These are phyloP conservation scores for Saccharomycopsis selenospora DNA, from an alignment of 805 yeast species.

Conservation along the genomic window DNA sequence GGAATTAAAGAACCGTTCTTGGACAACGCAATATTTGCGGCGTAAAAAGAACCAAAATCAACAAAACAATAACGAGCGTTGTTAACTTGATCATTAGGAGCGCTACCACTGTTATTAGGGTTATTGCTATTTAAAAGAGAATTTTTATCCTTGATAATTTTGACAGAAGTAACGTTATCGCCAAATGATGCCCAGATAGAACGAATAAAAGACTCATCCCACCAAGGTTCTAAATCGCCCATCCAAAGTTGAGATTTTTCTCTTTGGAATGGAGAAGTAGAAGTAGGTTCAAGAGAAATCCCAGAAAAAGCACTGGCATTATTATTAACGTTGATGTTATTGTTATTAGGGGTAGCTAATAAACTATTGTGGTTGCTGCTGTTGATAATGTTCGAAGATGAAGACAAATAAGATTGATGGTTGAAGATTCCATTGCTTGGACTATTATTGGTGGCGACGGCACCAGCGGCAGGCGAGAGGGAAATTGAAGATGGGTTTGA, in stretches of 20 bases:
- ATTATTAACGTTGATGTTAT: not conserved
- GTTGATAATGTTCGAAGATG: no score
- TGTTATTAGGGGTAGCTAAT: not conserved
- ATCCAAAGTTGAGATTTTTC: slow-evolving; percentile 50
- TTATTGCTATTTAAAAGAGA: no score
- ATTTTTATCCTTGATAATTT: slow-evolving; percentile 62
- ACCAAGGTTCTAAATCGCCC: slow-evolving; percentile 84
- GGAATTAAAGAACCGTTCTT: slow-evolving; percentile 69
- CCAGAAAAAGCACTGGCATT: not conserved
- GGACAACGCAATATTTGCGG: slow-evolving; percentile 58
- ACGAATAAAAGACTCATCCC: slow-evolving; percentile 66
- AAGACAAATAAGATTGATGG: no score
- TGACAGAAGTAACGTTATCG: slow-evolving; percentile 51
- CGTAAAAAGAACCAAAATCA: slow-evolving; percentile 53
- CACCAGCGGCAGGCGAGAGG: no score
- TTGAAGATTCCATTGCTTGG: not conserved
- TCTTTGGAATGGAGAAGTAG: slow-evolving; percentile 1
- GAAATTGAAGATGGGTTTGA: no score
- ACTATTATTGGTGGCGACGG: no score
- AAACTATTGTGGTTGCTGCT: not conserved
- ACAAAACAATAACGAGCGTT: slow-evolving; percentile 79
- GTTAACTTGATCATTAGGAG: slow-evolving; percentile 26
- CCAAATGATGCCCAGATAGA: slow-evolving; percentile 67
- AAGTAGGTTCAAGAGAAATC: not conserved
- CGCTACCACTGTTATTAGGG: slow-evolving; percentile 20